These are phyloP conservation scores for Lyophyllum semitale DNA, from an alignment of 768 basidiomycete genomes.

Conservation along the genomic window DNA sequence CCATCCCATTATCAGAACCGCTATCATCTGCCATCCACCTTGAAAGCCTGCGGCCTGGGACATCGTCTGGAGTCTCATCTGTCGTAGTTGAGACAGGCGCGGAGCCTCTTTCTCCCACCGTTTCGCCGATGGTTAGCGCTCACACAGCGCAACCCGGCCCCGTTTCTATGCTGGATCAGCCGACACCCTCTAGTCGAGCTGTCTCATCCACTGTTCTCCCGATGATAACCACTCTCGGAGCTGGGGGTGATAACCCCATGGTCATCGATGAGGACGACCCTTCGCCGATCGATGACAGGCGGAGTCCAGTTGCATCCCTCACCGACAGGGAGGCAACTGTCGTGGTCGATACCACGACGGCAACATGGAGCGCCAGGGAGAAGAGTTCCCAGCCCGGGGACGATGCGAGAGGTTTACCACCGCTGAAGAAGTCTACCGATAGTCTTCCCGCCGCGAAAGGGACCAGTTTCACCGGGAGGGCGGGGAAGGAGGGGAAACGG, in stretches of 20 bases:
- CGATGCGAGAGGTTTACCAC: constrained; percentile 22
- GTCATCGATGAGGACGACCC: constrained; percentile 9
- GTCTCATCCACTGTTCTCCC: neutral
- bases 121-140: neutral
- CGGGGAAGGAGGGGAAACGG: constrained; percentile 5
- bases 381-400: no score
- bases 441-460: neutral
- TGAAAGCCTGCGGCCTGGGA: neutral
- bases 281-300: no score
- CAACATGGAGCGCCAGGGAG: constrained; percentile 55
- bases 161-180: no score
- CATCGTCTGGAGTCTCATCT: neutral
- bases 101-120: neutral
- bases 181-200: neutral
- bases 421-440: constrained; percentile 36
- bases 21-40: neutral
- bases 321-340: constrained; percentile 19
- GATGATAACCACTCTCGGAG: neutral
- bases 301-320: neutral
- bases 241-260: neutral
- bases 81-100: neutral
- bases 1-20: neutral
- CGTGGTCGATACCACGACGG: constrained; percentile 52
- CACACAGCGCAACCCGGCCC: neutral
- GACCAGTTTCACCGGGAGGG: neutral